A percentile compares a stretch with the other conserved stretches of the same genome.
phyloP scores from a whole-genome alignment of 1,284 basidiomycete genomes.

The Ceratorhiza oryzae-sativae region DNA sequence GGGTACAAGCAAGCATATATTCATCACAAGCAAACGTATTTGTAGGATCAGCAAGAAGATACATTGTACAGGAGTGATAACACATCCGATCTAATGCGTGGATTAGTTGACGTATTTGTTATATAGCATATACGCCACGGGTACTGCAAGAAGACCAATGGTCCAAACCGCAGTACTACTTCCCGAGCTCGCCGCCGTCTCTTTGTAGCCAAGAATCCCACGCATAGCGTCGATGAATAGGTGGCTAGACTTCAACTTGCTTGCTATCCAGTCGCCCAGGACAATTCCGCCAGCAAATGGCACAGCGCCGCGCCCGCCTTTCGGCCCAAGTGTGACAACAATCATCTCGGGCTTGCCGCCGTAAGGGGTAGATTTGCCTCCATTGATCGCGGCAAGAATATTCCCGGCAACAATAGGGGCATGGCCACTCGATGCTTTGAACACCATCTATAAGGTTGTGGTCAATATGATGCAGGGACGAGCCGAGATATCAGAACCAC shows the following conservation, averaged over 20 bases:
- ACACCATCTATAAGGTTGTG: constrained; percentile 18
- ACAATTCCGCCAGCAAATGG: constrained; percentile 29
- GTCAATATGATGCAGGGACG: background rate
- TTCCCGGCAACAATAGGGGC: constrained; percentile 38
- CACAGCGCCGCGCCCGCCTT: constrained; percentile 13
- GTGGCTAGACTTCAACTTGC: constrained; percentile 11
- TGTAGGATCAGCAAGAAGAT: too few species aligned
- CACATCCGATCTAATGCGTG: background rate
- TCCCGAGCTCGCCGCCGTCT: background rate
- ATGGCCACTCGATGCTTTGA: constrained; percentile 32
- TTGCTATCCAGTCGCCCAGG: constrained; percentile 19
- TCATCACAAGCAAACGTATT: background rate
- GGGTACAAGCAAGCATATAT: background rate
- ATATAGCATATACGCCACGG: constrained; percentile 1
- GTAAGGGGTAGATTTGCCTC: constrained; percentile 30
- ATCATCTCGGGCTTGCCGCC: constrained; percentile 21
- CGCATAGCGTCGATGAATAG: background rate
- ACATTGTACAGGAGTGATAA: background rate
- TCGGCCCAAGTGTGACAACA: constrained; percentile 33
- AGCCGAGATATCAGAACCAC: background rate
- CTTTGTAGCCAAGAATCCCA: constrained; percentile 10
- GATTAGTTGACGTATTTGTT: background rate
- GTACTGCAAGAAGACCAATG: background rate
- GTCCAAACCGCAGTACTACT: background rate
- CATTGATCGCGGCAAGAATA: constrained; percentile 39